phyloP scores from a whole-genome alignment of 106 monocot species.

The Dendrobium catenatum region DNA sequence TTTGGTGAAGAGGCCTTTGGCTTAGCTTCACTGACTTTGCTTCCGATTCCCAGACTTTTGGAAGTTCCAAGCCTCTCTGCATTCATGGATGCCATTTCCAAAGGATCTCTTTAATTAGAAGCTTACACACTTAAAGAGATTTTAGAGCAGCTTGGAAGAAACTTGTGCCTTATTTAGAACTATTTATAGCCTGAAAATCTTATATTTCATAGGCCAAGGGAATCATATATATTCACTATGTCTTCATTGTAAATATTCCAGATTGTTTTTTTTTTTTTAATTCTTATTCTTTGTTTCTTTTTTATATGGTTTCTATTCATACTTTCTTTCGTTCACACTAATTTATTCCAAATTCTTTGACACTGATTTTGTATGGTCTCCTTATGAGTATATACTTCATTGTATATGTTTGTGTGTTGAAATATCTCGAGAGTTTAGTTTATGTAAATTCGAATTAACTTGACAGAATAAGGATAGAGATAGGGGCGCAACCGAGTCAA shows the following conservation, averaged over 20 bases:
- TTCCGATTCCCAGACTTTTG: not conserved
- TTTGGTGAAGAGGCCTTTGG: slow-evolving; percentile 9
- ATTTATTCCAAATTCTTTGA: too few relatives aligned
- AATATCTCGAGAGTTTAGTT: too few relatives aligned
- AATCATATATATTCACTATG: not conserved
- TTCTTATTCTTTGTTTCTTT: not conserved
- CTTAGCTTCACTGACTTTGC: slow-evolving; percentile 1
- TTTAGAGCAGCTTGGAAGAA: not conserved
- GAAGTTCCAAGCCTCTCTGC: not conserved
- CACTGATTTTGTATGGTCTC: too few relatives aligned
- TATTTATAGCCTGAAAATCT: not conserved
- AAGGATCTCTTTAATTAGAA: not conserved
- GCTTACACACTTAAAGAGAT: not conserved
- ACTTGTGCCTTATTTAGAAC: not conserved
- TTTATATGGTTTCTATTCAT: too few relatives aligned
- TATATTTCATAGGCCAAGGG: not conserved
- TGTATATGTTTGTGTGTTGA: too few relatives aligned
- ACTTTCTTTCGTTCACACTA: too few relatives aligned
- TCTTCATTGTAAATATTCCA: too few relatives aligned
- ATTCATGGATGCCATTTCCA: slow-evolving; percentile 13
- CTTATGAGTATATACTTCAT: too few relatives aligned
- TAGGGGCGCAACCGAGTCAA: too few relatives aligned
- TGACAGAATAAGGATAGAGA: too few relatives aligned
- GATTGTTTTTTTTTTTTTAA: too few relatives aligned
- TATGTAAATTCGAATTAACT: too few relatives aligned